These are phyloP conservation scores for Colletotrichum sp. DNA, from an alignment of 2,329 filamentous ascomycete species.

Conservation along the genomic window DNA sequence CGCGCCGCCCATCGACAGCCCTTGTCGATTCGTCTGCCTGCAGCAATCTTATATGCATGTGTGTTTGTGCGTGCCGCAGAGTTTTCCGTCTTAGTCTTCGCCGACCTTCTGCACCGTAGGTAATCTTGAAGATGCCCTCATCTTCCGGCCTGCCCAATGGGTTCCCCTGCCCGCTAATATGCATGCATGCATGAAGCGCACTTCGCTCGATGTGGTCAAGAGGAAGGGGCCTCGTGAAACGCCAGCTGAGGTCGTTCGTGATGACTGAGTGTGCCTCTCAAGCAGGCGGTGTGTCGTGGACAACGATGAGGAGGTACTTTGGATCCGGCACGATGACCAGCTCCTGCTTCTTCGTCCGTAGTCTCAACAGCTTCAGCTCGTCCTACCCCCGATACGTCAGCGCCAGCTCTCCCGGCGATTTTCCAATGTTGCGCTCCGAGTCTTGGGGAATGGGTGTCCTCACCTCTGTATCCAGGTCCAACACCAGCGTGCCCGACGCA, in stretches of 20 bases:
- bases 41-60: background rate
- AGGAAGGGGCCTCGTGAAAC: background rate
- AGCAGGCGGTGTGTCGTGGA: slow-evolving; percentile 80
- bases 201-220: background rate
- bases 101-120: background rate
- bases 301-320: slow-evolving; percentile 79
- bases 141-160: background rate
- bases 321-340: slow-evolving; percentile 82
- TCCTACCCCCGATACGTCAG: slow-evolving; percentile 54
- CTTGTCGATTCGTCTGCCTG: background rate
- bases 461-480: slow-evolving; percentile 75
- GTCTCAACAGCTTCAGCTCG: slow-evolving; percentile 75
- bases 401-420: background rate
- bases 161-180: background rate
- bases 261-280: slow-evolving; percentile 34
- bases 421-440: background rate
- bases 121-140: background rate
- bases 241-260: background rate
- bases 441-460: background rate
- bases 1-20: background rate
- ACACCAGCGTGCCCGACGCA: slow-evolving; percentile 71
- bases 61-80: background rate
- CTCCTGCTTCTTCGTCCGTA: slow-evolving; percentile 86
- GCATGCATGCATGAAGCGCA: background rate
- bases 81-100: background rate